Base-by-base conservation (phyloP, 1,284 basidiomycete species). In the Moesziomyces sp. region DNA sequence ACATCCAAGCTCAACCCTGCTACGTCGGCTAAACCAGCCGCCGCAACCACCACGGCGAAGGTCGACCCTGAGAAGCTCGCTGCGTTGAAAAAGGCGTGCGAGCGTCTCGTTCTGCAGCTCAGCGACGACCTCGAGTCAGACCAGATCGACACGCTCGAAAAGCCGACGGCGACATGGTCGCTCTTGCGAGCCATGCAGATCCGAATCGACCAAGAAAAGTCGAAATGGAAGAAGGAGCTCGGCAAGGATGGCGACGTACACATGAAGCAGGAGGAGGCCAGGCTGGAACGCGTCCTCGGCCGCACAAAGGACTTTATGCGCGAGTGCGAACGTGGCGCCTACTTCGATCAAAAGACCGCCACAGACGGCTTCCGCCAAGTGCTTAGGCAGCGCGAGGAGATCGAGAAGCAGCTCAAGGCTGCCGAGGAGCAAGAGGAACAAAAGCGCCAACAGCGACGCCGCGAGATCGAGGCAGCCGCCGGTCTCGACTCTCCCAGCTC, bases 401-500 rank as follows among this genome's bases (percentile, higher is more conserved):
- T 63, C 49, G 56, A 72, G 47, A 63, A 61, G 42, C 70, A 71
- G 52, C 66, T 76, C 55, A 72, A 78, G 24, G 75, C 70, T 26
- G 53, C 46, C 24, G 58, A 66, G 43, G 70, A 72, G 35, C 57
- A 58, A 52, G 65, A 65, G 40, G 57, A 56, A 48, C 62, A 50
- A 46, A 54, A 86, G 80, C 77, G 86, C 72, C 54, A 84, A 67
- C 75, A 87, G 75, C 85, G 88, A 57, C 82, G 85, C 23, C 82
- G 80, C 4, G 83, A 94, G 50, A 88, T 88, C 23, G 85, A 86
- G 42, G 67, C 63, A 35, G 67, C 72, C 23, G 50, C 53, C 24
- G 59, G 66, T 6, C 40, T 50, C 35, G 48, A 46, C 14, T 44
- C 59, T 18, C 18, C 46, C 19, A 19, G 56, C 33, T n/a, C 58